Evolutionary conservation across 176 grass and related monocot species (phyloP).

Genomic region (Elaeis guineensis): DNA sequence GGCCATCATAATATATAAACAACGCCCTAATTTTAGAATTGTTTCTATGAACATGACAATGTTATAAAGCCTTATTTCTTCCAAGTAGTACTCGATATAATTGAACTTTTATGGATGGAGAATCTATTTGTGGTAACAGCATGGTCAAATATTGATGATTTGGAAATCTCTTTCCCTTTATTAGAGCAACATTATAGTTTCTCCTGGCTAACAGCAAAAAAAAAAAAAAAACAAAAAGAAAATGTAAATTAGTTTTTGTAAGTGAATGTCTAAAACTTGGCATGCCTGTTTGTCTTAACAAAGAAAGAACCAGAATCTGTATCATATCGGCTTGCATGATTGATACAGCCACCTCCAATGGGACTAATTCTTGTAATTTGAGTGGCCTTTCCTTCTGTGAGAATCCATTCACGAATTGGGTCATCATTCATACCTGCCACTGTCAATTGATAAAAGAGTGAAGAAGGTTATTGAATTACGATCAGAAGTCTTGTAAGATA

Average conservation of each 20-base stretch:
- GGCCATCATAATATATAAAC: no score
- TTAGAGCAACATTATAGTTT: no score
- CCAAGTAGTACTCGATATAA: no score
- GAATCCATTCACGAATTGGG: slow-evolving; percentile 81
- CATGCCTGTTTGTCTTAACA: slow-evolving; percentile 81
- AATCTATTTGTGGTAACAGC: no score
- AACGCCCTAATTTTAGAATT: no score
- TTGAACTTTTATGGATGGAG: no score
- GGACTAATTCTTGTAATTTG: slow-evolving; percentile 67
- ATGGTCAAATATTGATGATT: no score
- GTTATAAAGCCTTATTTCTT: no score
- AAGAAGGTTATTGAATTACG: not conserved
- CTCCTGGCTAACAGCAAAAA: no score
- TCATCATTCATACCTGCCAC: slow-evolving; percentile 63
- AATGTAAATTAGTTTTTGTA: not conserved
- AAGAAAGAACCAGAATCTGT: slow-evolving; percentile 75
- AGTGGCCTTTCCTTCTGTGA: slow-evolving; percentile 82
- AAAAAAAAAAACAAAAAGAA: slow-evolving; percentile 1
- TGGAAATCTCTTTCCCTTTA: no score
- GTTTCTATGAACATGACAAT: no score
- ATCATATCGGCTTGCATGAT: slow-evolving; percentile 59
- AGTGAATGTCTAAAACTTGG: not conserved
- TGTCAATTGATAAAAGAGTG: slow-evolving; percentile 11
- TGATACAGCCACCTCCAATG: slow-evolving; percentile 75
- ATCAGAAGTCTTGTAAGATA: not conserved